Evolutionary conservation across 176 grass and related monocot genomes (phyloP), one percentile per base, ranked within the genome.

Genomic region (Aechmea fasciata): DNA sequence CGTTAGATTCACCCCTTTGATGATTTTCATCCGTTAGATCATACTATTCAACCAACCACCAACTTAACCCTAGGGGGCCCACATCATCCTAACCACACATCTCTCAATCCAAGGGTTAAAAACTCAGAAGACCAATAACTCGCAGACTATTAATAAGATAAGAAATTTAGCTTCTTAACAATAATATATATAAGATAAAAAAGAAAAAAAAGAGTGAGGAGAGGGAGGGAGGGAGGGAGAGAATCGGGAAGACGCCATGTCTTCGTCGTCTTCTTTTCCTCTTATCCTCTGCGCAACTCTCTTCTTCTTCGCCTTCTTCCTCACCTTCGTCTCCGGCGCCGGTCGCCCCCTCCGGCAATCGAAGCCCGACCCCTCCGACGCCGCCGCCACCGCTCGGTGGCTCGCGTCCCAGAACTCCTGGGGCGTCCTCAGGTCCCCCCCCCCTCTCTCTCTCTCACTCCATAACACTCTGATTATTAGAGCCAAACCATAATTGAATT

Each of bases 351-450:
- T 91, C 70, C 52, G 29, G 64, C 52, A 11, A 1, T 23, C 50
- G 41, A 96, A 96, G 85, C 92, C 88, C 2, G 68, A 81, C 11
- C 92, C 85, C 3, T 67, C 79, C 11, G 88, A 88, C 48, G 88
- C 83, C 48, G 71, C 83, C 48, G 83, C 83, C 55, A 89, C 85
- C 2, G 88, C 92, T 13, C 79, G 92, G 65, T 96, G 92, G 92
- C 88, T 96, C 57, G 73, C 86, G 49, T 79, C 85, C 62, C 52
- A 85, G 70, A 96, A 89, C 79, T 91, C 92, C 4, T 96, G 92
- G 92, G 92, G 88, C 53, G 85, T 91, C 67, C 83, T 96, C 75
- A 96, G 92, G 92, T 96, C 13, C 7, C 33, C 17, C 11, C 19
- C 41, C 15, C 33, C 29, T 25, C 6, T 66, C 63, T 53, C 65